Conservation (phyloP, 2,329 filamentous ascomycete species). For the Colletotrichum lindemuthianum region DNA sequence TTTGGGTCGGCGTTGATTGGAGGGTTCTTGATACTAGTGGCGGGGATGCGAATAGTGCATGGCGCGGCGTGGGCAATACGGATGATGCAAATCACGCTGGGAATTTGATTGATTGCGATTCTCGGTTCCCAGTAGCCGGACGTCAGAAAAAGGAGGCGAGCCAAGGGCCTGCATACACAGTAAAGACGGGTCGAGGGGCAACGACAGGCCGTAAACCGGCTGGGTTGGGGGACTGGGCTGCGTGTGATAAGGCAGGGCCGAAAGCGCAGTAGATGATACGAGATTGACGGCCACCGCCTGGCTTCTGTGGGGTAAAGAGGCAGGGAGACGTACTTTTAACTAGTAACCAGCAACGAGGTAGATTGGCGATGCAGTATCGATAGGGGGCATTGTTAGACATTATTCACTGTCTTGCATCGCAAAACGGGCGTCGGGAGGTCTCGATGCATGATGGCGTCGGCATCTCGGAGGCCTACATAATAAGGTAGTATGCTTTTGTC, state of each 20-base stretch:
- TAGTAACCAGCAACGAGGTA: conserved; percentile 3
- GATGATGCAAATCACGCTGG: conserved; percentile 16
- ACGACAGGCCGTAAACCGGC: conserved; percentile 26
- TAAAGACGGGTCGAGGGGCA: conserved; percentile 13
- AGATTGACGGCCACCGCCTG: conserved; percentile 23
- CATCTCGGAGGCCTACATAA: conserved; percentile 7
- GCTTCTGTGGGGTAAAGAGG: conserved; percentile 22
- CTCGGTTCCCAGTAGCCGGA: conserved; percentile 24
- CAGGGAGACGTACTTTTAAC: neutral
- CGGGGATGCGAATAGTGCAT: conserved; percentile 16
- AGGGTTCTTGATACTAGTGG: conserved; percentile 20
- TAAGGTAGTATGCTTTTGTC: too few relatives aligned
- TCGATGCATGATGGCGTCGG: conserved; percentile 20
- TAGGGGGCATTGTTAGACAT: conserved; percentile 22
- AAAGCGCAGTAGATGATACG: conserved; percentile 33
- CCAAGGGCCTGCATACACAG: conserved; percentile 28
- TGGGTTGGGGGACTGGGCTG: conserved; percentile 28
- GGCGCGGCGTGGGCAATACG: conserved; percentile 20
- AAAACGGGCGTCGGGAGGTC: conserved; percentile 11
- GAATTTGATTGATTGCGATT: conserved; percentile 24
- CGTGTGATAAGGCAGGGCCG: conserved; percentile 27
- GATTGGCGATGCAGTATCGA: conserved; percentile 18
- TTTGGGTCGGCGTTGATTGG: conserved; percentile 18
- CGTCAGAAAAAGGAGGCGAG: conserved; percentile 23
- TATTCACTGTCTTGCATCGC: conserved; percentile 18